These are phyloP conservation scores for Fusarium coffeatum DNA, from an alignment of 2,329 filamentous ascomycete species.

Conservation along the genomic window DNA sequence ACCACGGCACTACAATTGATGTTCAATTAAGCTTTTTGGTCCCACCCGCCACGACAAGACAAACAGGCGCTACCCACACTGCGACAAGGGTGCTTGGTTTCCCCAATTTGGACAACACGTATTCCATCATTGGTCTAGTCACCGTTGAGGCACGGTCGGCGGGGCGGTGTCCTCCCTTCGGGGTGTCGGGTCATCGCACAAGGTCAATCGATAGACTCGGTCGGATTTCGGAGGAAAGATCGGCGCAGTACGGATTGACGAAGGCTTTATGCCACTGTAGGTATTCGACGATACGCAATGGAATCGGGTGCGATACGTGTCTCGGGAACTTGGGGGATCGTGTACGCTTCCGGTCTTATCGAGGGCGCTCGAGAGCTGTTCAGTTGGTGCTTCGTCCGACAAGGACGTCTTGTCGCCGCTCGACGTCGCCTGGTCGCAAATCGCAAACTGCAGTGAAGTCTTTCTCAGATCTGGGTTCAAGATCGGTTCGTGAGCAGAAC, in stretches of 20 bases:
- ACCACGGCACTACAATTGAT: not conserved
- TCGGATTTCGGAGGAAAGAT: not conserved
- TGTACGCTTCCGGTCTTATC: too few species aligned
- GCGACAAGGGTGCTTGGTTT: not conserved
- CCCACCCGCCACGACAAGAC: not conserved
- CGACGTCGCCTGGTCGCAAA: too few species aligned
- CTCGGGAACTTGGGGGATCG: too few species aligned
- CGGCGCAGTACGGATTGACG: too few species aligned
- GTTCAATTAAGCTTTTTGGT: not conserved
- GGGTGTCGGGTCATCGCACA: accelerated
- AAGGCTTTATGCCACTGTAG: accelerated
- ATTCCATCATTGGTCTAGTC: not conserved
- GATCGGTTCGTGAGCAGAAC: too few species aligned
- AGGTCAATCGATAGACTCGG: not conserved
- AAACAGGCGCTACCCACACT: not conserved
- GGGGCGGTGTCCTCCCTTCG: not conserved
- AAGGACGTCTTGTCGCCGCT: too few species aligned
- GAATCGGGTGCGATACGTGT: too few species aligned
- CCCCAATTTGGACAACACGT: not conserved
- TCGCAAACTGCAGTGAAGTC: too few species aligned
- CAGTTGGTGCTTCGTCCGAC: too few species aligned
- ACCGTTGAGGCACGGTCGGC: not conserved
- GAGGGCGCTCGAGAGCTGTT: too few species aligned
- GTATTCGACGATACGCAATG: too few species aligned
- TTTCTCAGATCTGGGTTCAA: too few species aligned